phyloP scores from a whole-genome alignment of 1,284 basidiomycete genomes.

The Spongispora temasekensis region DNA sequence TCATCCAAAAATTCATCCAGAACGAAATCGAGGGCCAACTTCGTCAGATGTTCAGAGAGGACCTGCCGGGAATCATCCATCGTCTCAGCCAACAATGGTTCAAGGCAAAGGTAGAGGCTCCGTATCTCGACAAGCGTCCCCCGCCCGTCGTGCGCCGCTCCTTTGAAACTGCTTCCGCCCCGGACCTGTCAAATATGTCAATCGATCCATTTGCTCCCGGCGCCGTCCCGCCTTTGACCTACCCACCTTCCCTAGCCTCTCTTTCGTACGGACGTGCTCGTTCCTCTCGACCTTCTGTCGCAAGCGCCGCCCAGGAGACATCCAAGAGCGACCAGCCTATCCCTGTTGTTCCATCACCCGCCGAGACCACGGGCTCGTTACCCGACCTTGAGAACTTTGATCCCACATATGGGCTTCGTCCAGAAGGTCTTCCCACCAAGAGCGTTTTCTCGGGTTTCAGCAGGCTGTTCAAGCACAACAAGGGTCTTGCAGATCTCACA shows the following conservation, averaged over 20 bases:
- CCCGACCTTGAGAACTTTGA: constrained; percentile 92
- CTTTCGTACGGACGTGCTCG: constrained; percentile 24
- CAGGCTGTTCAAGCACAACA: constrained; percentile 65
- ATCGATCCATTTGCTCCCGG: constrained; percentile 13
- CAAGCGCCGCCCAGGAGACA: constrained; percentile 34
- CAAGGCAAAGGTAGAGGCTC: constrained; percentile 81
- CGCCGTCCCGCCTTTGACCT: constrained; percentile 6
- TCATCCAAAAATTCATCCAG: constrained; percentile 96
- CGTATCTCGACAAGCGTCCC: constrained; percentile 61
- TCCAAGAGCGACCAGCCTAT: constrained; percentile 19
- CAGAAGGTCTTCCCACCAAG: constrained; percentile 81
- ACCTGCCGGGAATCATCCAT: constrained; percentile 97
- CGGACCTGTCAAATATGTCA: constrained; percentile 21
- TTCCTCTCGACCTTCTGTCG: constrained; percentile 39
- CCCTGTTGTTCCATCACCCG: constrained; percentile 21
- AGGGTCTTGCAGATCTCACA: constrained; percentile 77
- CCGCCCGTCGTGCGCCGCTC: constrained; percentile 37
- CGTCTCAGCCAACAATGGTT: constrained; percentile 94
- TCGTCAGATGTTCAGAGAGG: constrained; percentile 97
- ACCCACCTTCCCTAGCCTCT: constrained; percentile 23
- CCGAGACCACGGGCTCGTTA: constrained; percentile 48
- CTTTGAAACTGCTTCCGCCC: constrained; percentile 31
- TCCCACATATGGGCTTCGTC: constrained; percentile 96
- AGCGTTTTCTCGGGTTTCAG: constrained; percentile 72
- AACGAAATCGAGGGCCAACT: constrained; percentile 97